Evolutionary conservation across 2,329 filamentous ascomycete genomes (phyloP).

Genomic region (Exophiala aquamarina): DNA sequence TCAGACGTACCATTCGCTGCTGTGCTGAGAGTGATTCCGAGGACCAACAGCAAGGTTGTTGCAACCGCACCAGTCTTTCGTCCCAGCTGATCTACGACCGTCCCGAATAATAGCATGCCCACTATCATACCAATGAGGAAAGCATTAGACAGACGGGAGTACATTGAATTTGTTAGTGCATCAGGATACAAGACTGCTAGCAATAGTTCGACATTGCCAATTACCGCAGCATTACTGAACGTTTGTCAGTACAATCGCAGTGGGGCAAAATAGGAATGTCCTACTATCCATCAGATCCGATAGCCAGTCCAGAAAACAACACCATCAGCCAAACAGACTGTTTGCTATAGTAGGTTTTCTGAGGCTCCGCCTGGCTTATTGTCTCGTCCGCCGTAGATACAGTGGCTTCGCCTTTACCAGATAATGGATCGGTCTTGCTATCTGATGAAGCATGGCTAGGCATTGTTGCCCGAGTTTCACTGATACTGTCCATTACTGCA

Average conservation of each 20-base stretch:
- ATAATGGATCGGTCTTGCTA: no score
- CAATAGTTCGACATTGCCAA: conserved; percentile 38
- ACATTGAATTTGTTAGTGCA: conserved; percentile 39
- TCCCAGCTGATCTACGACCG: conserved; percentile 52
- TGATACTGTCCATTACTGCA: no score
- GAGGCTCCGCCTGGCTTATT: no score
- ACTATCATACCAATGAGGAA: conserved; percentile 58
- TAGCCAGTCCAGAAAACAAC: conserved; percentile 37
- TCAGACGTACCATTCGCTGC: conserved; percentile 42
- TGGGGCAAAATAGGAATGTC: conserved; percentile 32
- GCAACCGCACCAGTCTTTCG: conserved; percentile 50
- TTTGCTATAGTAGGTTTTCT: conserved; percentile 11
- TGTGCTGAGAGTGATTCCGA: conserved; percentile 50
- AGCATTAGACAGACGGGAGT: conserved; percentile 55
- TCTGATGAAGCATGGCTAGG: no score
- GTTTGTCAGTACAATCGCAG: conserved; percentile 4
- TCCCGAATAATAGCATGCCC: conserved; percentile 56
- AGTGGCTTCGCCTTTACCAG: no score
- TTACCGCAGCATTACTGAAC: conserved; percentile 20
- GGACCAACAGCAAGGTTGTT: conserved; percentile 48
- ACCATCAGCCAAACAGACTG: conserved; percentile 35
- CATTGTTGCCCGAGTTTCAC: no score
- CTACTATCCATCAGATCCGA: conserved; percentile 42
- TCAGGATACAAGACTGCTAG: conserved; percentile 37
- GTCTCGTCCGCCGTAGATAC: no score